These are phyloP conservation scores for Penicillium palitans DNA, from an alignment of 2,329 filamentous ascomycete genomes.

Conservation along the genomic window DNA sequence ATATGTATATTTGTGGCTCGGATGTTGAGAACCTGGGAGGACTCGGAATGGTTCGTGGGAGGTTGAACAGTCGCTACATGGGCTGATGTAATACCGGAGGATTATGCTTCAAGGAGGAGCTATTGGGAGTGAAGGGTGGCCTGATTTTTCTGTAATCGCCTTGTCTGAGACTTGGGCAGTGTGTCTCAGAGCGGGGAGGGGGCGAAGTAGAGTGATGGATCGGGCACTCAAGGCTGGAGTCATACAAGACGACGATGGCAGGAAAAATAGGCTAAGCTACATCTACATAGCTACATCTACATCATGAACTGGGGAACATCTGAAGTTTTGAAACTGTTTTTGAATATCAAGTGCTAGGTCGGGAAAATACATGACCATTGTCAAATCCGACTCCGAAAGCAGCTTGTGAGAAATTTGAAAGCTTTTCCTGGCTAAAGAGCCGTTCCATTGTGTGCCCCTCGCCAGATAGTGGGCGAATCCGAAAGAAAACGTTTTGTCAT, in stretches of 20 bases:
- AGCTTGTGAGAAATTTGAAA: conserved; percentile 1
- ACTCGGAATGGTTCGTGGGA: not conserved
- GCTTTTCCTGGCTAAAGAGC: conserved; percentile 17
- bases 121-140: not conserved
- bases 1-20: not conserved
- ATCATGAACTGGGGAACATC: not conserved
- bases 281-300: not conserved
- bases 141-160: too few species aligned
- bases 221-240: not conserved
- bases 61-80: not conserved
- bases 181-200: not conserved
- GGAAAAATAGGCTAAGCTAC: not conserved
- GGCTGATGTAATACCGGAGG: not conserved
- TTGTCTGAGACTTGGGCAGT: not conserved
- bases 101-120: not conserved
- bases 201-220: not conserved
- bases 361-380: conserved; percentile 7
- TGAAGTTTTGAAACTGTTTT: conserved; percentile 9
- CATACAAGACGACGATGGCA: not conserved
- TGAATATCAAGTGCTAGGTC: conserved; percentile 13
- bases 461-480: conserved; percentile 9
- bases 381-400: conserved; percentile 4
- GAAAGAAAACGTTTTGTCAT: conserved; percentile 17
- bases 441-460: conserved; percentile 7
- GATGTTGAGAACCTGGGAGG: not conserved